Conservation (phyloP, 2,329 filamentous ascomycete genomes). For the Aureobasidium leucospermi region DNA sequence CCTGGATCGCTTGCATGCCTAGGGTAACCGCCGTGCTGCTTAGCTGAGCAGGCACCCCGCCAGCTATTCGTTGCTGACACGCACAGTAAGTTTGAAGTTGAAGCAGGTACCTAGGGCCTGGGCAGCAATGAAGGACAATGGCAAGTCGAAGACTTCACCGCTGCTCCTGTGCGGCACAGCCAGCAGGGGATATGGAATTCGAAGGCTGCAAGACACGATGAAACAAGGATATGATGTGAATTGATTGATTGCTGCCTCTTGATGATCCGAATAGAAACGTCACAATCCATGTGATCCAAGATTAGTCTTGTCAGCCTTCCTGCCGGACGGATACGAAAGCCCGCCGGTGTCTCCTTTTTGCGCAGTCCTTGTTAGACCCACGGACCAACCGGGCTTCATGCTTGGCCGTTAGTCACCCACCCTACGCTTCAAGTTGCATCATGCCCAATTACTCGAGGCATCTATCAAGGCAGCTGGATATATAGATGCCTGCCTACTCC, state of each 20-base stretch:
- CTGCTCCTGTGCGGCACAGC: conserved; percentile 4
- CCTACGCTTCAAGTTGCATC: conserved; percentile 15
- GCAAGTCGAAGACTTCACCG: not conserved
- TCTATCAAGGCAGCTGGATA: not conserved
- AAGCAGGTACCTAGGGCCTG: not conserved
- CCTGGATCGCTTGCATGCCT: conserved; percentile 7
- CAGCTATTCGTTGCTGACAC: conserved; percentile 3
- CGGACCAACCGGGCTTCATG: not conserved
- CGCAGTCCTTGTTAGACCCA: not conserved
- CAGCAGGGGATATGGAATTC: conserved; percentile 2
- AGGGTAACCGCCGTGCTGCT: conserved; percentile 1
- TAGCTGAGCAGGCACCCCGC: conserved; percentile 5
- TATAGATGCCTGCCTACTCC: conserved; percentile 13
- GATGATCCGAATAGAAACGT: conserved; percentile 6
- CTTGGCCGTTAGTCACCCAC: conserved; percentile 10
- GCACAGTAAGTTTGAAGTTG: not conserved
- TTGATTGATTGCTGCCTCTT: conserved; percentile 4
- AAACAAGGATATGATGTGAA: conserved; percentile 11
- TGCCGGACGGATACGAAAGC: conserved; percentile 12
- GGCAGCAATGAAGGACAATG: not conserved
- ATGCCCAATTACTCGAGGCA: conserved; percentile 13
- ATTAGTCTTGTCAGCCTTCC: conserved; percentile 14
- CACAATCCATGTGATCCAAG: conserved; percentile 11
- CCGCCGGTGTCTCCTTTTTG: conserved; percentile 10
- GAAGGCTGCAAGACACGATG: conserved; percentile 10